Base-by-base conservation (phyloP, 768 basidiomycete species). In the Mycena alexandri region DNA sequence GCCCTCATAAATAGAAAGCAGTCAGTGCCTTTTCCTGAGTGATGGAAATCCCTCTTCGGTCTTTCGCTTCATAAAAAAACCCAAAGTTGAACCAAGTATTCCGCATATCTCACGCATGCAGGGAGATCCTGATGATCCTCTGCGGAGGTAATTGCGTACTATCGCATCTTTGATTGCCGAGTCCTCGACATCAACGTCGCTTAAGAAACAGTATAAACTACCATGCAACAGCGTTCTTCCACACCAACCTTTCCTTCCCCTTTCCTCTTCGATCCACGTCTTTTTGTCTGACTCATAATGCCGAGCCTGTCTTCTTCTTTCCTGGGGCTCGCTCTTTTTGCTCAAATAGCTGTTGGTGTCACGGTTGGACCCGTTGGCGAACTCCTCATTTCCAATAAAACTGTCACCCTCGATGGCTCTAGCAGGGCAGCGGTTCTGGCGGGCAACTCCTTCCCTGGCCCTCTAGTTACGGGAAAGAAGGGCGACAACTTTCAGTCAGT, bases 381-480 rank as follows among this genome's bases (percentile, higher is more conserved):
- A n/a, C 8, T 60, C 8, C 34, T 50, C 5, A 50, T 60, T 19
- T 19, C 4, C 17, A 60, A 60, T 50, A 34, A 47, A 25, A 48
- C 59, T 19, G 59, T 42, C 10, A 60, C 48, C 6, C 48, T 60
- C 47, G 59, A 60, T 24, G 59, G 59, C 24, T 5, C 34, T 16
- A 38, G 29, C 24, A 36, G 59, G 22, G 47, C 47, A 42, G 71
- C 74, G 61, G 77, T 78, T 36, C 67, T 77, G 57, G 63, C 75
- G 63, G 79, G 78, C 33, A 80, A 78, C 9, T 25, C 53, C 6
- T 71, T 76, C 42, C 79, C 81, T 52, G 83, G 81, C 2, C 68
- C 81, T 0, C 66, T 80, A 22, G 73, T 83, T 38, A 70, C 67
- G n/a, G 80, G 78, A 3, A 77, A 77, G 52, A 83, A 81, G 74